Conservation (phyloP, 257 asterid species). For the Rubia yunnanensis region DNA sequence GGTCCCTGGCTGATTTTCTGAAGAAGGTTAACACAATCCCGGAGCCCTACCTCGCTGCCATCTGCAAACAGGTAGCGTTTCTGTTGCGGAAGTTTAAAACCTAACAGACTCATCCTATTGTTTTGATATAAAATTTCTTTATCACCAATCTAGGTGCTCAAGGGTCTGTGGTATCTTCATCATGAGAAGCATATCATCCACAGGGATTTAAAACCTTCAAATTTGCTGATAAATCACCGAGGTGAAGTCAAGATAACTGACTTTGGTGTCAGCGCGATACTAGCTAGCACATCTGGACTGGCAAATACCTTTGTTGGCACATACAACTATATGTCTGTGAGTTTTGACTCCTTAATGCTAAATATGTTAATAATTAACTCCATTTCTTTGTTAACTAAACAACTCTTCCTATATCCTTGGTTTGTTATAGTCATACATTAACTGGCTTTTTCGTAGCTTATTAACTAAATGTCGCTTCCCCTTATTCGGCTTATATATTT, state of each 20-base stretch:
- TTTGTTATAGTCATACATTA: background rate
- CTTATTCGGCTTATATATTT: constrained; percentile 6
- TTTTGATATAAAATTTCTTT: constrained; percentile 4
- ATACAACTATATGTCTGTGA: constrained; percentile 98
- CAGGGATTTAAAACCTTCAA: constrained; percentile 93
- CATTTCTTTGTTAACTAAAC: background rate
- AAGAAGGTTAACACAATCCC: constrained; percentile 71
- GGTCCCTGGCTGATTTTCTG: constrained; percentile 89
- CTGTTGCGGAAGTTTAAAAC: background rate
- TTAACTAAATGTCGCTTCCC: background rate
- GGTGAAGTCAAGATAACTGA: constrained; percentile 99
- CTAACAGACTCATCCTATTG: constrained; percentile 1
- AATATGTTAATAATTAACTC: background rate
- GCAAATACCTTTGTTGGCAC: constrained; percentile 98
- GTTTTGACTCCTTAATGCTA: constrained; percentile 23
- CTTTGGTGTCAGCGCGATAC: constrained; percentile 90
- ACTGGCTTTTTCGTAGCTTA: background rate
- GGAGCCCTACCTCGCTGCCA: constrained; percentile 89
- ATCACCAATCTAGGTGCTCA: constrained; percentile 57
- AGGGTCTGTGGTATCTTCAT: constrained; percentile 98
- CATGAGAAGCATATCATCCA: constrained; percentile 94
- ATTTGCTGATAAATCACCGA: constrained; percentile 82
- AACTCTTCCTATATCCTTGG: background rate
- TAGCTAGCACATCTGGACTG: constrained; percentile 72
- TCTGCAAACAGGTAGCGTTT: constrained; percentile 76